These are phyloP conservation scores for Glomus cerebriforme DNA, from an alignment of 192 early-diverging fungal genomes.

Conservation along the genomic window DNA sequence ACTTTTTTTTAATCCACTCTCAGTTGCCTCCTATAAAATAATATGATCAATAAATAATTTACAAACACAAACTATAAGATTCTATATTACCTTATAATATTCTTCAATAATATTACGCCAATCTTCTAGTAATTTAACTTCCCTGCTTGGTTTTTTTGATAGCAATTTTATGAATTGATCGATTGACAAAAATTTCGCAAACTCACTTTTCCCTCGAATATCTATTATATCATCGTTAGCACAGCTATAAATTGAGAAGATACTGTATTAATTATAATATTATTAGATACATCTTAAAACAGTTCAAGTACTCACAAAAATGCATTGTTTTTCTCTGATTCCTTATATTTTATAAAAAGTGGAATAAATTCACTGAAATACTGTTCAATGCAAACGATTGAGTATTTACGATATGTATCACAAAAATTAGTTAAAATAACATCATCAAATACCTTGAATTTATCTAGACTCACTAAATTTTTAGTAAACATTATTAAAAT, in stretches of 20 bases:
- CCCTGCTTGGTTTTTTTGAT: conserved; percentile 21
- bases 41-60: not conserved
- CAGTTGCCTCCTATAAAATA: conserved; percentile 10
- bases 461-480: conserved; percentile 6
- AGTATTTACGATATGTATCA: conserved; percentile 20
- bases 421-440: conserved; percentile 20
- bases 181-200: too few relatives aligned
- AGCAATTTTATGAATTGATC: conserved; percentile 17
- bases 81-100: conserved; percentile 20
- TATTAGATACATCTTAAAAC: not conserved
- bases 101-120: not conserved
- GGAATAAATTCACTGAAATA: conserved; percentile 27
- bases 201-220: too few relatives aligned
- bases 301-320: conserved; percentile 25
- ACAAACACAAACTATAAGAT: not conserved
- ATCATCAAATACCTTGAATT: conserved; percentile 18
- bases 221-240: conserved; percentile 29
- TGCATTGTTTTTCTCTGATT: conserved; percentile 1
- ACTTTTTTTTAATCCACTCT: conserved; percentile 1
- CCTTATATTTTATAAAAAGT: conserved; percentile 18
- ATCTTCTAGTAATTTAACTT: not conserved
- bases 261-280: conserved; percentile 15
- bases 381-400: conserved; percentile 24
- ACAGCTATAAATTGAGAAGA: conserved; percentile 21
- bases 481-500: conserved; percentile 13